These are phyloP conservation scores for Flaveria ramosissima DNA, from an alignment of 129 eudicot genomes.

Conservation along the genomic window DNA sequence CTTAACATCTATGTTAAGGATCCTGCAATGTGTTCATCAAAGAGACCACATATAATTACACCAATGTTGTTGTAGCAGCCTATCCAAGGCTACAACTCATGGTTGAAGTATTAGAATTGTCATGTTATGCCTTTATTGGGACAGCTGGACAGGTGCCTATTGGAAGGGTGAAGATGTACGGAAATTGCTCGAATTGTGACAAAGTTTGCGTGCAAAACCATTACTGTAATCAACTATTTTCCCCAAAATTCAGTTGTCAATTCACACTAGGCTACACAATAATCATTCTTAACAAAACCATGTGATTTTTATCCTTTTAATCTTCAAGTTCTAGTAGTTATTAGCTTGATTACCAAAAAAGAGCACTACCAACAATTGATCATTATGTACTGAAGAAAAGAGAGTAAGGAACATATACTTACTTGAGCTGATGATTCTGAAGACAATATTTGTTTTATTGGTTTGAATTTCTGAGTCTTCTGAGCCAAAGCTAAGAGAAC, in stretches of 20 bases:
- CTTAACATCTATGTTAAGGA: too few relatives aligned
- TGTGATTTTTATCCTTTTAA: too few relatives aligned
- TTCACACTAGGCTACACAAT: neutral
- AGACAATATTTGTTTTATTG: neutral
- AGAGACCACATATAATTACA: too few relatives aligned
- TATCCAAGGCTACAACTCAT: too few relatives aligned
- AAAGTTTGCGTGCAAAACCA: too few relatives aligned
- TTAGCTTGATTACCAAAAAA: neutral
- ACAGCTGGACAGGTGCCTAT: too few relatives aligned
- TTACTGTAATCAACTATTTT: too few relatives aligned
- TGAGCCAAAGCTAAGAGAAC: slow-evolving; percentile 26
- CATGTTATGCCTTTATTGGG: too few relatives aligned
- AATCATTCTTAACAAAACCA: neutral
- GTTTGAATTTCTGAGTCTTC: slow-evolving; percentile 16
- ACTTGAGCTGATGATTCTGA: slow-evolving; percentile 14
- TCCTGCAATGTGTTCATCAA: too few relatives aligned
- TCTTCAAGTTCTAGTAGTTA: neutral
- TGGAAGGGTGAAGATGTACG: neutral
- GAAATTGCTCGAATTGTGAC: too few relatives aligned
- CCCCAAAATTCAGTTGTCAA: neutral
- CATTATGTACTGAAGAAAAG: neutral
- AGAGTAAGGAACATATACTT: neutral
- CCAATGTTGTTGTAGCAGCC: neutral
- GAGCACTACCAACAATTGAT: neutral
- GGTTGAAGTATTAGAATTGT: too few relatives aligned